Base-by-base conservation (phyloP, 1,284 basidiomycete species). In the Ustilago lituana region DNA sequence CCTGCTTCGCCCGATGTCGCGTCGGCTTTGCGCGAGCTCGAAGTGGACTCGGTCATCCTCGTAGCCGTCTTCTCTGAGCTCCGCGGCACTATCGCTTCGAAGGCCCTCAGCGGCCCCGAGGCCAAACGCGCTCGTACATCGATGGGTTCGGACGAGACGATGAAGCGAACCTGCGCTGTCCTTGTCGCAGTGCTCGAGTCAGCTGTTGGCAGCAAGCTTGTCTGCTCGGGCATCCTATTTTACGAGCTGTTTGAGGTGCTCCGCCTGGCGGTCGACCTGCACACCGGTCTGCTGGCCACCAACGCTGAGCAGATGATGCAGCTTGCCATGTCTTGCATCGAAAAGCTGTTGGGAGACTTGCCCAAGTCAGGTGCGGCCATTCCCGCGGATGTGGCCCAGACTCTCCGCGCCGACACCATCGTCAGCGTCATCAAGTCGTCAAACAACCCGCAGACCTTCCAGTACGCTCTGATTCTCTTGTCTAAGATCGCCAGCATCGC, bases 371-470 rank as follows among this genome's bases (percentile, higher is more conserved):
- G 52, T 33, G 59, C 59, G 1, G 36, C 35, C 24, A 53, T 70
- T 15, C 55, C 75, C 5, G 51, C 58, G 3, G 76, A 78, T 5
- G 41, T 81, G 12, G 68, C 62, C 7, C 66, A 71, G 53, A 54
- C 63, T 11, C 56, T 81, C 14, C 71, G 79, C 2, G 74, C 69
- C 14, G 77, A 80, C 35, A 73, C 61, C 23, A 71, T 80, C 43
- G 67, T 81, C 65, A 71, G 63, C 53, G 75, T 69, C 17, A 73
- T 81, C 77, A 79, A 80, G 62, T 49, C 70, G 15, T 91, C 92
- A 3, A 88, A 89, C 53, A 97, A 96, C 80, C 94, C 94, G 2
- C 93, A 97, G 80, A 95, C 92, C 0, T 94, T 94, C 84, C 90
- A 98, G 73, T 91, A 95, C 80, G 93, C 94, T 0, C 85, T 98